phyloP scores from a whole-genome alignment of 331 rosid species.

The Dryas integrifolia region DNA sequence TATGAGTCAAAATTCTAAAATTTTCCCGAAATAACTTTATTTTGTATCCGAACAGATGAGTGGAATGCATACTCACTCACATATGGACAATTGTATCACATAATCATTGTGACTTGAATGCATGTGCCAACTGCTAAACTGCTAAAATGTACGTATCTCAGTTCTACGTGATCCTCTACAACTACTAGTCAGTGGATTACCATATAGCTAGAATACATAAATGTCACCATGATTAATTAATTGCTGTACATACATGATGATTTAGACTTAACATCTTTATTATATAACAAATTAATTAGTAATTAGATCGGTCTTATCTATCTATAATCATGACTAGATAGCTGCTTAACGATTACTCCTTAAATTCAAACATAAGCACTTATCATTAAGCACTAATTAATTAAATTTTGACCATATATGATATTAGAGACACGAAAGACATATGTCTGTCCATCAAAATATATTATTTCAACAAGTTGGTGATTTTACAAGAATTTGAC shows the following conservation, averaged over 20 bases:
- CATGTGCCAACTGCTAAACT: not conserved
- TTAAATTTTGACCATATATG: not conserved
- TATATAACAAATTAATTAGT: not conserved
- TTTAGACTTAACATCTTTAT: not conserved
- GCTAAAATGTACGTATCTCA: not conserved
- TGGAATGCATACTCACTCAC: no score
- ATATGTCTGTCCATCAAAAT: not conserved
- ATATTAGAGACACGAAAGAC: not conserved
- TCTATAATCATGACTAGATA: not conserved
- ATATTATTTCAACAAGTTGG: not conserved
- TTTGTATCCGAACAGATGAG: no score
- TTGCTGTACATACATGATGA: not conserved
- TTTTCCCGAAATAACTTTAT: no score
- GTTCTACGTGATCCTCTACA: not conserved
- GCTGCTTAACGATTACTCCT: conserved; percentile 6
- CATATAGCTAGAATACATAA: not conserved
- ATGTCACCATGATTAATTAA: not conserved
- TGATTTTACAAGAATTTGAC: not conserved
- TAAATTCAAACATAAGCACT: conserved; percentile 17
- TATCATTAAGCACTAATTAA: conserved; percentile 17
- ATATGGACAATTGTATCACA: no score
- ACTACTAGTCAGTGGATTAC: not conserved
- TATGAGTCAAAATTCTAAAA: no score
- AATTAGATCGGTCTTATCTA: not conserved
- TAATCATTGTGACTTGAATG: not conserved